These are phyloP conservation scores for Ophiorrhiza pumila DNA, from an alignment of 257 asterid genomes.

Conservation along the genomic window DNA sequence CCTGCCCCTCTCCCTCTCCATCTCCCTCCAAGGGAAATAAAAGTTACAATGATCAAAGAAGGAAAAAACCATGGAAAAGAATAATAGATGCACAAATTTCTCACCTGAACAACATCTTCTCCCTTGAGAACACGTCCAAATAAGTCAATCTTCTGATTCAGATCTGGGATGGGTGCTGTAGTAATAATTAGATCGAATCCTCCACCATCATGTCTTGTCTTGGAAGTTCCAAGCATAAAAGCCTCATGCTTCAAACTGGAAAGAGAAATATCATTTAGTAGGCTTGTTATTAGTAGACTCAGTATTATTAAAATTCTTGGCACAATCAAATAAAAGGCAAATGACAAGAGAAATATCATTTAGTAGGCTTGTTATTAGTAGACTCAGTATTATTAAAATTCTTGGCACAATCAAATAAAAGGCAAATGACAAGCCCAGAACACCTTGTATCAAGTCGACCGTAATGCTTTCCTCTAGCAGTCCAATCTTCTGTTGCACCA, in stretches of 20 bases:
- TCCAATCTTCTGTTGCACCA: conserved; percentile 81
- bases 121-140: conserved; percentile 93
- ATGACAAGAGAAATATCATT: conserved; percentile 12
- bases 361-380: conserved; percentile 9
- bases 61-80: background rate
- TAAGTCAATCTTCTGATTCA: conserved; percentile 74
- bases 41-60: background rate
- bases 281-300: conserved; percentile 7
- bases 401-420: background rate
- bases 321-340: background rate
- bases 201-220: conserved; percentile 54
- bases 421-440: conserved; percentile 16
- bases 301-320: background rate
- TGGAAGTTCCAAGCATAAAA: conserved; percentile 94
- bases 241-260: conserved; percentile 84
- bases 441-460: conserved; percentile 89
- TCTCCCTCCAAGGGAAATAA: background rate
- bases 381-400: background rate
- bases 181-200: conserved; percentile 83
- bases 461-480: conserved; percentile 81
- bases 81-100: background rate
- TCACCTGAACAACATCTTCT: conserved; percentile 95
- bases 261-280: background rate
- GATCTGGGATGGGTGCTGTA: conserved; percentile 88
- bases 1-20: background rate